Evolutionary conservation across 1,284 basidiomycete species (phyloP).

Genomic region (Schizophyllum amplum): DNA sequence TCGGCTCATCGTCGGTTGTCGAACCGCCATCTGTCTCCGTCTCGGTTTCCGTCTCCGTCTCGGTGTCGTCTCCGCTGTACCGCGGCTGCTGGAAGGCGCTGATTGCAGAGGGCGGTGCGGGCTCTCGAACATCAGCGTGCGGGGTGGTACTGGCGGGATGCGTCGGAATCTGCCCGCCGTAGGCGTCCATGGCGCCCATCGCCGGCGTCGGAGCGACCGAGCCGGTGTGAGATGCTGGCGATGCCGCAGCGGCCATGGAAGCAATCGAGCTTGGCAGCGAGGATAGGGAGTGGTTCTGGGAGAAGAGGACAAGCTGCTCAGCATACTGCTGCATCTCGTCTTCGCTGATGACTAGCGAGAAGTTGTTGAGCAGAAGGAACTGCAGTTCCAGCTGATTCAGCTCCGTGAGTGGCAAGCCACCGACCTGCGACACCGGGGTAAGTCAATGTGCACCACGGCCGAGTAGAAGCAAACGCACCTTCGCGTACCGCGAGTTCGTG

Average conservation of each 20-base stretch:
- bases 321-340: constrained; percentile 96
- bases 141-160: constrained; percentile 19
- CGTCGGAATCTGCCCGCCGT: constrained; percentile 27
- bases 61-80: constrained; percentile 14
- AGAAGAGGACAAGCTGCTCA: constrained; percentile 73
- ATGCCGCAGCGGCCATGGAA: constrained; percentile 9
- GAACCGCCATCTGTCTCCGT: constrained; percentile 41
- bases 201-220: constrained; percentile 7
- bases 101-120: neutral
- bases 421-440: constrained; percentile 50
- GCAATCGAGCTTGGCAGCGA: constrained; percentile 15
- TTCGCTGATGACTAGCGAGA: constrained; percentile 78
- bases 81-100: constrained; percentile 7
- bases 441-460: constrained; percentile 1
- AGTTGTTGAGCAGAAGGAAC: constrained; percentile 94
- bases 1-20: constrained; percentile 70
- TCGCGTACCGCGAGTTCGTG: constrained; percentile 98
- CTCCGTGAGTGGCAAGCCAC: constrained; percentile 89
- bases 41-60: constrained; percentile 33
- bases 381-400: constrained; percentile 97
- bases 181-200: constrained; percentile 49
- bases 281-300: constrained; percentile 30
- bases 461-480: constrained; percentile 42
- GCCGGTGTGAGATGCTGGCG: constrained; percentile 5
- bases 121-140: neutral